phyloP scores from a whole-genome alignment of 495 filamentous ascomycete species.

The Lophiostoma macrostomum region DNA sequence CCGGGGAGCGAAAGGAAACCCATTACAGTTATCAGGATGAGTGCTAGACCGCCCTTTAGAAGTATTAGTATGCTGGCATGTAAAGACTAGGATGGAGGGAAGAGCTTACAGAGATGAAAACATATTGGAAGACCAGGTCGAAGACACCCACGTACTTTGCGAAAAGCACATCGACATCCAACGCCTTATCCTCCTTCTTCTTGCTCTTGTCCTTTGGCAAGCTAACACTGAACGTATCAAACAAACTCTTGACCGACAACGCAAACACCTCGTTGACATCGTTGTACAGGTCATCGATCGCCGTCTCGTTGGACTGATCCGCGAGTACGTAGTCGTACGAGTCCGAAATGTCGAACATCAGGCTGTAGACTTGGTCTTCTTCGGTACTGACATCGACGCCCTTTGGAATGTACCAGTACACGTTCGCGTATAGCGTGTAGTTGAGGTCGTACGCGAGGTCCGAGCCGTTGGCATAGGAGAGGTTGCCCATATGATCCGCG shows the following conservation, averaged over 20 bases:
- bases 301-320: constrained; percentile 10
- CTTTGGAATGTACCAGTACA: constrained; percentile 26
- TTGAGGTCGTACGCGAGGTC: constrained; percentile 1
- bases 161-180: constrained; percentile 21
- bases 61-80: constrained; percentile 3
- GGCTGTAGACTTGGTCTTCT: constrained; percentile 14
- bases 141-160: constrained; percentile 37
- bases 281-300: background rate
- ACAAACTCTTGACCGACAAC: constrained; percentile 24
- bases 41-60: constrained; percentile 42
- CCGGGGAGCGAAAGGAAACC: constrained; percentile 35
- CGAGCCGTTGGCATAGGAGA: background rate
- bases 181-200: constrained; percentile 7
- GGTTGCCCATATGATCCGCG: background rate
- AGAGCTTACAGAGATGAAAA: constrained; percentile 40
- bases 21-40: constrained; percentile 45
- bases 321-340: background rate
- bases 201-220: constrained; percentile 36
- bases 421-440: constrained; percentile 2
- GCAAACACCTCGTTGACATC: constrained; percentile 9
- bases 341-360: constrained; percentile 19
- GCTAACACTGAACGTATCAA: constrained; percentile 39
- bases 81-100: background rate
- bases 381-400: constrained; percentile 19
- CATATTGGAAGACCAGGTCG: constrained; percentile 43